phyloP scores from a whole-genome alignment of 75 land plant species.

The Pseudotsuga menziesii region DNA sequence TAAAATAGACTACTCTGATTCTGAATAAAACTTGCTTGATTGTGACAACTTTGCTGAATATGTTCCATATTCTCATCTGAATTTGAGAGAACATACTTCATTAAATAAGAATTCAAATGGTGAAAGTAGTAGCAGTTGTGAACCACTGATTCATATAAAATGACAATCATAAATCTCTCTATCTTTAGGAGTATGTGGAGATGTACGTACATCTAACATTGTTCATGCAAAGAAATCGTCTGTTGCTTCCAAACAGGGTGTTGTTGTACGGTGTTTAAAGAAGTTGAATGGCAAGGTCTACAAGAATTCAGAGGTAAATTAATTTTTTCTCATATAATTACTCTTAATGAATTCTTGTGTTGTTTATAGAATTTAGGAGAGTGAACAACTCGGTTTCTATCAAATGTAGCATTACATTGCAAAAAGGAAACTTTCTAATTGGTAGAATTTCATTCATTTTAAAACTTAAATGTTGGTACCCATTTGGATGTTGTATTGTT shows the following conservation, averaged over 20 bases:
- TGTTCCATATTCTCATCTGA: too few species aligned
- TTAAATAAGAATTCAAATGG: neutral
- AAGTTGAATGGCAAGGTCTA: neutral
- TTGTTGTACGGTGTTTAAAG: too few species aligned
- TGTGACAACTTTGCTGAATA: constrained; percentile 12
- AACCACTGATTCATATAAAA: neutral
- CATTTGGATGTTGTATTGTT: too few species aligned
- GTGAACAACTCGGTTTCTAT: neutral
- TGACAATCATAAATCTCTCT: too few species aligned
- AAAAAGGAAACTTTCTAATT: neutral
- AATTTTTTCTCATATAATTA: neutral
- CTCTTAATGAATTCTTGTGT: neutral
- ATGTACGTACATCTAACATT: neutral
- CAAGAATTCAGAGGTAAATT: neutral
- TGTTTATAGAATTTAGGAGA: neutral
- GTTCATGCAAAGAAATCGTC: neutral
- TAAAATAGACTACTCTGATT: constrained; percentile 16
- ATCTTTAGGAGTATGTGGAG: neutral
- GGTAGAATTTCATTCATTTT: too few species aligned
- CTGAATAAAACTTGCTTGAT: neutral
- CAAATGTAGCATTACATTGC: neutral
- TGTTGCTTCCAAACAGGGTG: too few species aligned
- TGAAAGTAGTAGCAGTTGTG: constrained; percentile 11
- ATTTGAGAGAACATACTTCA: too few species aligned
- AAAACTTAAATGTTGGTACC: too few species aligned